Evolutionary conservation across 2,329 filamentous ascomycete genomes (phyloP).

Genomic region (Trematosphaeria pertusa): DNA sequence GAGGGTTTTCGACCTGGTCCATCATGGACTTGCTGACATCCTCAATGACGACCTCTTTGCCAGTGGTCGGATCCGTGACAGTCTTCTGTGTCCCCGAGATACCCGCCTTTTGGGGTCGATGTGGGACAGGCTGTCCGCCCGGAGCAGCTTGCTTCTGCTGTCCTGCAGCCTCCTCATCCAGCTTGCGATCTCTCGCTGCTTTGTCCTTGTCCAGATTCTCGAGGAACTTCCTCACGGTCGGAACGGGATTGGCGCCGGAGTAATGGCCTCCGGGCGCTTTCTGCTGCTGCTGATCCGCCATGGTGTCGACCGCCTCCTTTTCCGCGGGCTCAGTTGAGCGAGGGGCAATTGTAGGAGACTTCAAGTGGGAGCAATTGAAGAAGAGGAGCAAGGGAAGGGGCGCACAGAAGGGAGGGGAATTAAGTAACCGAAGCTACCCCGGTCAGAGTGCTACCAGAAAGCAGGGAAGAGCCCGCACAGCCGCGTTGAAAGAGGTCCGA

Average conservation of each 20-base stretch:
- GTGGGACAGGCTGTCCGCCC: conserved; percentile 50
- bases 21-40: conserved; percentile 76
- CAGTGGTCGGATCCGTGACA: conserved; percentile 89
- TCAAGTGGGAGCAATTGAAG: not conserved
- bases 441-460: conserved; percentile 13
- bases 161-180: conserved; percentile 65
- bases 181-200: conserved; percentile 72
- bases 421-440: conserved; percentile 6
- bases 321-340: conserved; percentile 5
- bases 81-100: conserved; percentile 58
- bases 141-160: conserved; percentile 52
- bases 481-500: conserved; percentile 11
- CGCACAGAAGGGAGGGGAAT: conserved; percentile 7
- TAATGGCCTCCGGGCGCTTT: conserved; percentile 71
- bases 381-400: conserved; percentile 2
- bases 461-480: conserved; percentile 16
- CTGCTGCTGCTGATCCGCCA: conserved; percentile 56
- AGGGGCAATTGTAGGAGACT: conserved; percentile 4
- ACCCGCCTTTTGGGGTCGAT: conserved; percentile 55
- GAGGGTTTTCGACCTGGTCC: conserved; percentile 74
- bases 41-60: conserved; percentile 83
- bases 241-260: conserved; percentile 82
- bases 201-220: conserved; percentile 81
- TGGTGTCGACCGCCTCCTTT: conserved; percentile 29
- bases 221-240: conserved; percentile 86